Evolutionary conservation across 2,329 filamentous ascomycete species (phyloP).

Genomic region (Penicillium sp.): DNA sequence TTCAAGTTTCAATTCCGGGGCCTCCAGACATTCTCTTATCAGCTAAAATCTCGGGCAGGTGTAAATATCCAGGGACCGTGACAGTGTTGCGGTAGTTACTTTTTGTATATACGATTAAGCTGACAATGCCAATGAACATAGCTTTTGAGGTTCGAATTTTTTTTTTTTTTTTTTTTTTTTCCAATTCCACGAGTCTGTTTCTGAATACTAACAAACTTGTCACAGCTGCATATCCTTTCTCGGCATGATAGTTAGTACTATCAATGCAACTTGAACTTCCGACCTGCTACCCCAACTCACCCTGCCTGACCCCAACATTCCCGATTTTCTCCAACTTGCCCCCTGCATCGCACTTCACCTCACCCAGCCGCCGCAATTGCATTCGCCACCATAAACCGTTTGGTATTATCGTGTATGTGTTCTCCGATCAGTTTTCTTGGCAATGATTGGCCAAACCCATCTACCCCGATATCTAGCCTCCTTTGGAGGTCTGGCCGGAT

Average conservation of each 20-base stretch:
- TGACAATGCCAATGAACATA: too few species aligned
- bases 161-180: too few species aligned
- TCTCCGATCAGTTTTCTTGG: not conserved
- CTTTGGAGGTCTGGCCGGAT: not conserved
- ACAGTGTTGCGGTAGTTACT: too few species aligned
- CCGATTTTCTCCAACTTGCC: not conserved
- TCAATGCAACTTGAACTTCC: not conserved
- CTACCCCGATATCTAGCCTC: slow-evolving; percentile 2
- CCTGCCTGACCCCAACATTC: not conserved
- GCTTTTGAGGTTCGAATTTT: too few species aligned
- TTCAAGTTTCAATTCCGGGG: too few species aligned
- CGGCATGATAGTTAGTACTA: not conserved
- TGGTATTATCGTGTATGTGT: not conserved
- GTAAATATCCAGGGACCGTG: too few species aligned
- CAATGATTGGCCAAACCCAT: not conserved
- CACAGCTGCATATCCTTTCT: not conserved
- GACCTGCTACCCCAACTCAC: slow-evolving; percentile 1
- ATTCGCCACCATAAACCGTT: not conserved
- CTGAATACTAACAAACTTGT: too few species aligned
- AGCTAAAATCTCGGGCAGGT: too few species aligned
- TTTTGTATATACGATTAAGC: too few species aligned
- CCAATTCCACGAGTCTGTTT: too few species aligned
- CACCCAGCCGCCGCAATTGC: not conserved
- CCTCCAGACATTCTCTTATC: too few species aligned
- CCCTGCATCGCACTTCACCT: not conserved